These are phyloP conservation scores for Wickerhamiella allomyrinae DNA, from an alignment of 805 yeast genomes.

Conservation along the genomic window DNA sequence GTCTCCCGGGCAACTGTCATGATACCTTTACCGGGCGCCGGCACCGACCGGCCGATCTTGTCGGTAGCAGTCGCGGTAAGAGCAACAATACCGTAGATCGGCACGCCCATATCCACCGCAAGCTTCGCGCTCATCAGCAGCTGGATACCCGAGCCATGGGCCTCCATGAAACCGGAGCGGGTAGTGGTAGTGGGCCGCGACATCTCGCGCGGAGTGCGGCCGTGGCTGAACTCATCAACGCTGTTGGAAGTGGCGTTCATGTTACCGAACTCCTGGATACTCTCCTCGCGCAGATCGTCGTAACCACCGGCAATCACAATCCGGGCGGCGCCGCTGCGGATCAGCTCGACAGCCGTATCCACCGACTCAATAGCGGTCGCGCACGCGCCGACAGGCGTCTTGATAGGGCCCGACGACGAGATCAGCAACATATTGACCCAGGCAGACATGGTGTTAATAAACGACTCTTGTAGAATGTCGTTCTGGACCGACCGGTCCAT, in stretches of 20 bases:
- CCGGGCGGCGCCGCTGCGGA: slow-evolving; percentile 86
- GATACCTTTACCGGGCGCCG: slow-evolving; percentile 99
- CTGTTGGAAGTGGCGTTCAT: slow-evolving; percentile 98
- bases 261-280: slow-evolving; percentile 93
- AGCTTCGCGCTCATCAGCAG: slow-evolving; percentile 88
- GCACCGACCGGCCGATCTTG: slow-evolving; percentile 96
- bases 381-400: slow-evolving; percentile 99
- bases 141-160: slow-evolving; percentile 98
- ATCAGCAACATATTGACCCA: slow-evolving; percentile 98
- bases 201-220: slow-evolving; percentile 97
- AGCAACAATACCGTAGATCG: slow-evolving; percentile 90
- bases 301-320: slow-evolving; percentile 96
- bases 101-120: slow-evolving; percentile 97
- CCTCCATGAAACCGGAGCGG: slow-evolving; percentile 97
- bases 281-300: slow-evolving; percentile 99
- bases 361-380: slow-evolving; percentile 98
- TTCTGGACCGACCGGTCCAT: slow-evolving; percentile 89
- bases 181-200: slow-evolving; percentile 95
- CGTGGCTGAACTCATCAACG: slow-evolving; percentile 74
- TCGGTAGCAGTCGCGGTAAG: slow-evolving; percentile 94
- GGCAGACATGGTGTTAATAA: slow-evolving; percentile 97
- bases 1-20: slow-evolving; percentile 94
- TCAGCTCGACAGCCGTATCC: slow-evolving; percentile 90
- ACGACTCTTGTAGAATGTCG: slow-evolving; percentile 94
- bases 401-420: slow-evolving; percentile 96